These are phyloP conservation scores for Starmerella scarabaei DNA, from an alignment of 805 yeast genomes.

Conservation along the genomic window DNA sequence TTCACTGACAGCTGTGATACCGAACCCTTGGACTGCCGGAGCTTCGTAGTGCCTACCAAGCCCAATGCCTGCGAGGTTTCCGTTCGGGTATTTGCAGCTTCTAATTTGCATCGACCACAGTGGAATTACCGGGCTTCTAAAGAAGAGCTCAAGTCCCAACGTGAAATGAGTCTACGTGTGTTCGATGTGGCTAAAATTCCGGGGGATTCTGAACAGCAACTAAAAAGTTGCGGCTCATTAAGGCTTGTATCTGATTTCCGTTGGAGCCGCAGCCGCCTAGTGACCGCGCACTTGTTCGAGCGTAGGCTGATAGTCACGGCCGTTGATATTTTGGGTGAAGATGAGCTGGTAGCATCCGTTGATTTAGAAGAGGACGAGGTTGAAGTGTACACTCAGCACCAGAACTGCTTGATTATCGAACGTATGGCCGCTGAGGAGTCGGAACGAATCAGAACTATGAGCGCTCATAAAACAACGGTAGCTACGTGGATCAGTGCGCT, in stretches of 20 bases:
- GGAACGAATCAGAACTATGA: neutral
- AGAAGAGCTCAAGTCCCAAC: neutral
- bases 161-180: neutral
- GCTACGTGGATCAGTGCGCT: conserved; percentile 10
- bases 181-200: neutral
- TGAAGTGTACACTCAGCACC: neutral
- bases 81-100: neutral
- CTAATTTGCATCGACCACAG: neutral
- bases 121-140: neutral
- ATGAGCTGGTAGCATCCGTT: conserved; percentile 1
- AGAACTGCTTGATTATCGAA: neutral
- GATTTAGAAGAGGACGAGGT: conserved; percentile 1
- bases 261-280: neutral
- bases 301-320: conserved; percentile 1
- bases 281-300: conserved; percentile 8
- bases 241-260: neutral
- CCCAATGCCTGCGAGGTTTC: neutral
- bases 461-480: neutral
- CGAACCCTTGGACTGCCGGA: neutral
- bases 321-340: conserved; percentile 1
- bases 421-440: neutral
- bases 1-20: neutral
- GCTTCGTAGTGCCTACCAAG: neutral
- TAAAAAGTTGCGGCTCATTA: neutral
- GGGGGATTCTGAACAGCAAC: neutral